phyloP scores from a whole-genome alignment of 768 basidiomycete species.

The Tulasnella sp. region DNA sequence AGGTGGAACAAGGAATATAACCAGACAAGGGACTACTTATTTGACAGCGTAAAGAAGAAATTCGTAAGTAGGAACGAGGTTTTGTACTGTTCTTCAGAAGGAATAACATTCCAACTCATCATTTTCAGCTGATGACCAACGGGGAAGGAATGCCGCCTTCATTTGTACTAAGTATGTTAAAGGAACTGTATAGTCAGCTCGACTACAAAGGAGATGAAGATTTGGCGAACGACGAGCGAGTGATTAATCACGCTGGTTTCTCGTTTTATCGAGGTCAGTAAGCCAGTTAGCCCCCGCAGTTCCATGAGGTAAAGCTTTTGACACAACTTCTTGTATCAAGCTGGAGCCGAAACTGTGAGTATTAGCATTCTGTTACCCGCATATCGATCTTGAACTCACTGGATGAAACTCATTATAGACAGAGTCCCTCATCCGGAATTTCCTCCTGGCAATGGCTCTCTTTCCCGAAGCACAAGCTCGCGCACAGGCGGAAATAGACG shows the following conservation, averaged over 20 bases:
- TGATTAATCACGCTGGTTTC: neutral
- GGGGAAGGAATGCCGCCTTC: neutral
- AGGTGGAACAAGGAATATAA: slow-evolving; percentile 1
- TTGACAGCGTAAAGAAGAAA: neutral
- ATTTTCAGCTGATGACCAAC: neutral
- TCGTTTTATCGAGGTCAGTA: neutral
- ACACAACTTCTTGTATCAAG: neutral
- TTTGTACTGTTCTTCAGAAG: neutral
- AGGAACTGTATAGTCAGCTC: slow-evolving; percentile 19
- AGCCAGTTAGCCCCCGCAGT: neutral
- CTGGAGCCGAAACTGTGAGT: neutral
- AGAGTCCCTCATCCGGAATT: neutral
- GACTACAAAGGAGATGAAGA: neutral
- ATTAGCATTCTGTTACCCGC: neutral
- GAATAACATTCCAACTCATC: neutral
- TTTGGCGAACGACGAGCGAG: neutral
- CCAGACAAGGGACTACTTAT: neutral
- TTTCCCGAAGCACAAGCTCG: slow-evolving; percentile 29
- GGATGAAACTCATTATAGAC: neutral
- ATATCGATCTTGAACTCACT: neutral
- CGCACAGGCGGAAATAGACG: slow-evolving; percentile 43
- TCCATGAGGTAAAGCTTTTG: neutral
- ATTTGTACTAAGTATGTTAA: slow-evolving; percentile 19
- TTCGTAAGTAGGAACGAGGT: neutral
- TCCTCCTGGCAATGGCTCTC: slow-evolving; percentile 1